These are phyloP conservation scores for Neurospora pannonica DNA, from an alignment of 495 filamentous ascomycete genomes.

Conservation along the genomic window DNA sequence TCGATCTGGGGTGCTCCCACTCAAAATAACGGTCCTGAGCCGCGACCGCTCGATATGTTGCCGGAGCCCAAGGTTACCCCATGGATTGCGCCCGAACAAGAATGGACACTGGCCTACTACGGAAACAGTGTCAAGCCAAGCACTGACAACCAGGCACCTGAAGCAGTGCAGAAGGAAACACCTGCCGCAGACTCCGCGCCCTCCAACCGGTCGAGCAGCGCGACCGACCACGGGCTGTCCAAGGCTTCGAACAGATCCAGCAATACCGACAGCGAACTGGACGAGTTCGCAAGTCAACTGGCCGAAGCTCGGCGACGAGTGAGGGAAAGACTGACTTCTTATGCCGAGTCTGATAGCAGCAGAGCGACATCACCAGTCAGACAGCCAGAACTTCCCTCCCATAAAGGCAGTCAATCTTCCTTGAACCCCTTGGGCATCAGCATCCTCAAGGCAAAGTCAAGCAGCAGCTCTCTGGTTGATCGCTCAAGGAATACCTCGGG, in stretches of 20 bases:
- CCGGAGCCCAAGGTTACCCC: constrained; percentile 37
- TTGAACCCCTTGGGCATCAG: constrained; percentile 57
- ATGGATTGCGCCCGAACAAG: constrained; percentile 43
- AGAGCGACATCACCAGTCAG: constrained; percentile 45
- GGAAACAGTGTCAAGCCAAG: constrained; percentile 17
- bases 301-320: constrained; percentile 67
- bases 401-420: constrained; percentile 34
- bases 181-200: neutral
- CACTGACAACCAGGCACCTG: constrained; percentile 5
- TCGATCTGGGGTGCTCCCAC: constrained; percentile 51
- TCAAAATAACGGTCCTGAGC: constrained; percentile 21
- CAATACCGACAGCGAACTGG: constrained; percentile 45
- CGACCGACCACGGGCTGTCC: constrained; percentile 17
- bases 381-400: constrained; percentile 26
- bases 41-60: constrained; percentile 23
- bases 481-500: constrained; percentile 23
- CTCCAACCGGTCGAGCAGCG: neutral
- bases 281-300: constrained; percentile 74
- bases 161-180: constrained; percentile 6
- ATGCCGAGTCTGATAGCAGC: constrained; percentile 53
- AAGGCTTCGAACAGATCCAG: constrained; percentile 20
- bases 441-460: constrained; percentile 58
- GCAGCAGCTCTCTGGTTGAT: constrained; percentile 49
- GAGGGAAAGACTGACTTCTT: constrained; percentile 69
- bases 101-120: constrained; percentile 32